Conservation (phyloP, 768 basidiomycete species). For the Dacryopinax spathularia region DNA sequence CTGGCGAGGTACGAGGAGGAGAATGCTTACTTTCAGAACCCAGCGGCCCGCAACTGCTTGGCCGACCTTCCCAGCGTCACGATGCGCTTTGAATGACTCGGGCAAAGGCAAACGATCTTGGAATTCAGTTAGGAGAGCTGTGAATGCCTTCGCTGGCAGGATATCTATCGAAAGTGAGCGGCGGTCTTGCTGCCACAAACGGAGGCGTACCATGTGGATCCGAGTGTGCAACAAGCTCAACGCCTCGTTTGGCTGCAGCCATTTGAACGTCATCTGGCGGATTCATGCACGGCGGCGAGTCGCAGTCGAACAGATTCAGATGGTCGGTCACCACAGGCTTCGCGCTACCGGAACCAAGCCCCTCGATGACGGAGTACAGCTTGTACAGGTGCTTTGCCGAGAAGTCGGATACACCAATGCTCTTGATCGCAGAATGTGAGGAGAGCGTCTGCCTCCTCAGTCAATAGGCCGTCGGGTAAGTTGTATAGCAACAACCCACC, state of each 20-base stretch:
- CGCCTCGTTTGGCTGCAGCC: constrained; percentile 1
- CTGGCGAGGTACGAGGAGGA: neutral
- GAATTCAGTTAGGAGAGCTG: constrained; percentile 8
- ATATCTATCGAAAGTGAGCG: too few species aligned
- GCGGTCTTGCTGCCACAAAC: too few species aligned
- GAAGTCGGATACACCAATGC: constrained; percentile 11
- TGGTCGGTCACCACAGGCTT: constrained; percentile 6
- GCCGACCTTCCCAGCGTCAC: neutral
- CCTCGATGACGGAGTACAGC: constrained; percentile 1
- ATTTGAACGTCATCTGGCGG: constrained; percentile 5
- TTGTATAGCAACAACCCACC: too few species aligned
- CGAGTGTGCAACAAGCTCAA: constrained; percentile 9
- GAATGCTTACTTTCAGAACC: constrained; percentile 9
- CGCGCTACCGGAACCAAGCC: neutral
- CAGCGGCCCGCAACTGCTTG: constrained; percentile 7
- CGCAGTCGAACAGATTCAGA: constrained; percentile 10
- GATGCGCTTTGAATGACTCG: constrained; percentile 1
- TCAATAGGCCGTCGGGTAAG: neutral
- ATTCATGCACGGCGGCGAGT: constrained; percentile 5
- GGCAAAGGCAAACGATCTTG: constrained; percentile 9
- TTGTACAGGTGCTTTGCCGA: constrained; percentile 4
- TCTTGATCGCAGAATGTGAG: constrained; percentile 2
- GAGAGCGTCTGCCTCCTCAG: constrained; percentile 7
- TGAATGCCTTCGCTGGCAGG: constrained; percentile 7
- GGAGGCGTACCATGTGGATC: constrained; percentile 8